A percentile compares a stretch with the other conserved stretches of the same genome.
These are phyloP conservation scores for Phytophthora agathidicida DNA, from an alignment of 352 stramenopile species.

Conservation along the genomic window DNA sequence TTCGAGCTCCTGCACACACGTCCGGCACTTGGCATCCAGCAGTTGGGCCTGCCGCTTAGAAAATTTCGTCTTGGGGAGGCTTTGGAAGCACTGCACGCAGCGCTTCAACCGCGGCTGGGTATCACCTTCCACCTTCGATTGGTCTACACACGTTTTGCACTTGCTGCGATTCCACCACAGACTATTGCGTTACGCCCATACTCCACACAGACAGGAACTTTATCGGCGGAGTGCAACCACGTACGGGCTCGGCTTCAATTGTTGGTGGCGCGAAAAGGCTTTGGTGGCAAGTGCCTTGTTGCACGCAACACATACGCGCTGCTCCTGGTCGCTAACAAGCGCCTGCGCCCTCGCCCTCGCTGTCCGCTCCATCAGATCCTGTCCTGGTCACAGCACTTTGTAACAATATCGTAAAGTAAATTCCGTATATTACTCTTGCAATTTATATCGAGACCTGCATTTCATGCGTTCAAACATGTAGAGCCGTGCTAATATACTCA, in stretches of 20 bases:
- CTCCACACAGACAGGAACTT: too few relatives aligned
- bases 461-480: too few relatives aligned
- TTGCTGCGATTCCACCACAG: conserved; percentile 43
- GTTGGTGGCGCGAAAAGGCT: conserved; percentile 61
- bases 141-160: conserved; percentile 59
- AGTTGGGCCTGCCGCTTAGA: conserved; percentile 77
- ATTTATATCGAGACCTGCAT: too few relatives aligned
- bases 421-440: too few relatives aligned
- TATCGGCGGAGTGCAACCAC: too few relatives aligned
- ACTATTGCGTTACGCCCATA: neutral
- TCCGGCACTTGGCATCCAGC: conserved; percentile 67
- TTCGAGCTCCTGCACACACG: conserved; percentile 61
- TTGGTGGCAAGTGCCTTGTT: conserved; percentile 3
- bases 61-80: conserved; percentile 59
- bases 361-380: conserved; percentile 21
- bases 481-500: too few relatives aligned
- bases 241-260: conserved; percentile 51
- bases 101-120: conserved; percentile 49
- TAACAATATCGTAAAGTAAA: too few relatives aligned
- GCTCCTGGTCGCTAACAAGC: conserved; percentile 1
- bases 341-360: conserved; percentile 10
- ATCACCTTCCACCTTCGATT: conserved; percentile 23
- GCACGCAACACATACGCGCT: conserved; percentile 38
- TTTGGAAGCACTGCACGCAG: conserved; percentile 81
- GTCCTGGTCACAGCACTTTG: neutral